Conservation (phyloP, 176 grass and related monocot species). For the Dactylis glomerata region DNA sequence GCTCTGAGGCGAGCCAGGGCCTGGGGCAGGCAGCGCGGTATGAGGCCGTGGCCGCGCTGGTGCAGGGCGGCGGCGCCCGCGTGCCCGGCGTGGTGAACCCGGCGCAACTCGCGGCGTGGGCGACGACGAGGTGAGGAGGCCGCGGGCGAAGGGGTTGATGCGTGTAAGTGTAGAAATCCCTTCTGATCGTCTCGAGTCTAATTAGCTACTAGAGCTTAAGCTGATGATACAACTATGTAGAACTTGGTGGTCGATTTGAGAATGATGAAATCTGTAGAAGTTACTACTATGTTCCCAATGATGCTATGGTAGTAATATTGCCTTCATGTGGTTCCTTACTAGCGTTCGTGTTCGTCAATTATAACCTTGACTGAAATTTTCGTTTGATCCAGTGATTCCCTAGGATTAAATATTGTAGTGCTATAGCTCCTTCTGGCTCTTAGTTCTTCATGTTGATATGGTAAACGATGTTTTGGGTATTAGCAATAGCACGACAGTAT, state of each 20-base stretch:
- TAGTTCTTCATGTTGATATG: neutral
- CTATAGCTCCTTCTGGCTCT: neutral
- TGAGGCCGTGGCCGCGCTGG: conserved; percentile 36
- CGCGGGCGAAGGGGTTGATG: neutral
- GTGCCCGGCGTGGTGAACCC: conserved; percentile 53
- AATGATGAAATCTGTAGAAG: neutral
- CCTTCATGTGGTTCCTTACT: neutral
- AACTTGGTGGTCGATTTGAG: neutral
- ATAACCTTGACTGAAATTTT: neutral
- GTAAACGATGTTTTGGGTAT: neutral
- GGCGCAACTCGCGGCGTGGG: conserved; percentile 43
- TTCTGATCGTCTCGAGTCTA: neutral
- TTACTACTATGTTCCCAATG: neutral
- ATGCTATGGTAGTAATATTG: neutral
- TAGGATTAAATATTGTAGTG: neutral
- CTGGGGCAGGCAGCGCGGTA: conserved; percentile 1
- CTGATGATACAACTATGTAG: neutral
- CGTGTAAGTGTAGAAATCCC: neutral
- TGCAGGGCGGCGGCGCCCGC: conserved; percentile 31
- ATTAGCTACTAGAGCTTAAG: neutral
- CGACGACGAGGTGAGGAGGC: conserved; percentile 17
- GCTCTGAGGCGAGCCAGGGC: neutral
- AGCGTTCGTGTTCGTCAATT: neutral
- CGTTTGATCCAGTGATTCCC: neutral
- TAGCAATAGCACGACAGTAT: neutral